Base-by-base conservation (phyloP, 1,284 basidiomycete genomes). In the Blastosporella zonata region DNA sequence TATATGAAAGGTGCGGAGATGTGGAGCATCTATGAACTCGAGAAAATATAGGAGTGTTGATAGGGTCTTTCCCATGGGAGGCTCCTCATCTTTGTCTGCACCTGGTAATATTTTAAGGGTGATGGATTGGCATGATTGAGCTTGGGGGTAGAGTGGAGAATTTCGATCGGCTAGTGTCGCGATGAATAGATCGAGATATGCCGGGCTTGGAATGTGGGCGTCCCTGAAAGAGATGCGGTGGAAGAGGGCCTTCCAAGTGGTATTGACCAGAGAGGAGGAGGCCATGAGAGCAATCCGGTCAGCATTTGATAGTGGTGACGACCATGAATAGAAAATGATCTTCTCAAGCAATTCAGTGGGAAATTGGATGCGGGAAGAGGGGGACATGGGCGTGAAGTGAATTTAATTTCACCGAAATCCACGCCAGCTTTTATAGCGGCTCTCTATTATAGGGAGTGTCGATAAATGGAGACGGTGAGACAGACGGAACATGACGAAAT, bases 201-300 rank as follows among this genome's bases (percentile, higher is more conserved):
- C 49, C n/a, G 52, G 51, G 28, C 47, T 59, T 3, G 62, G 61
- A 12, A 69, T 63, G 48, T 65, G 58, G 2, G 63, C 62, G 34
- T 67, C 56, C 28, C 34, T 55, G 27, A 55, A 57, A 33, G 60
- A 57, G 15, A 64, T 49, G 13, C 40, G 50, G 28, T 56, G 40
- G 40, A 61, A 66, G 6, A 62, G 33, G n/a, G 43, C 45, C 12
- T 58, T 55, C 62, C 65, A 64, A 13, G 46, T 47, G 7, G 49
- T 54, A 36, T 46, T 60, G 31, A 69, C 61, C 17, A 59, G 52
- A 22, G 52, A 37, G n/a, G 59, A 62, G 5, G 63, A 60, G 15
- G 50, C 59, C 59, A 66, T 67, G 43, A 66, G 57, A 6, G 47
- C 48, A 34, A 58, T 58, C 17, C 65, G 63, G 38, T 67, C 63